These are phyloP conservation scores for Nannochloropsis gaditana DNA, from an alignment of 108 stramenopile species.

Conservation along the genomic window DNA sequence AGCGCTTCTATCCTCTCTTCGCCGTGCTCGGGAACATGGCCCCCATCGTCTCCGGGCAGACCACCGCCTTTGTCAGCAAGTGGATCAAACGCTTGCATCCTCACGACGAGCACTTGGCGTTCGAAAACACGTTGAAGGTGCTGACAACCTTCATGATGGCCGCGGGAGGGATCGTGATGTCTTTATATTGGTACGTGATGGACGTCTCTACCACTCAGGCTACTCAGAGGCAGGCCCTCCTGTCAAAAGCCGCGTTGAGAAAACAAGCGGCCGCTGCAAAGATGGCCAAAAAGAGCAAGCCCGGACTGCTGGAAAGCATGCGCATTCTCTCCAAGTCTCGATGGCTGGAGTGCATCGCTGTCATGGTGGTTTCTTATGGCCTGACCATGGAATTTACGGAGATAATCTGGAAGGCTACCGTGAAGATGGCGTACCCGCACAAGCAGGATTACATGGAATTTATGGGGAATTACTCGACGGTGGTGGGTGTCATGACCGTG, in stretches of 20 bases:
- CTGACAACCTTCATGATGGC: conserved; percentile 75
- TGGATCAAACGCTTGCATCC: conserved; percentile 62
- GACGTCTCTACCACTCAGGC: conserved; percentile 19
- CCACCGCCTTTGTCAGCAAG: conserved; percentile 75
- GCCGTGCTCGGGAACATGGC: conserved; percentile 91
- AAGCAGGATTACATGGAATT: conserved; percentile 90
- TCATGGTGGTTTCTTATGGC: conserved; percentile 87
- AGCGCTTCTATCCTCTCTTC: conserved; percentile 91
- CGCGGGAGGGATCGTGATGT: conserved; percentile 69
- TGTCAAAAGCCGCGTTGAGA: conserved; percentile 18
- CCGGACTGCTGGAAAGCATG: conserved; percentile 71
- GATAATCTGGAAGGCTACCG: conserved; percentile 83
- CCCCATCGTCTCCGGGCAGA: conserved; percentile 86
- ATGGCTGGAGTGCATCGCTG: conserved; percentile 75
- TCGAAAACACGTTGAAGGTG: conserved; percentile 66
- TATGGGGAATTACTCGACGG: conserved; percentile 93
- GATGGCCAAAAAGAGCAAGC: conserved; percentile 69
- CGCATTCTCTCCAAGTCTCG: conserved; percentile 78
- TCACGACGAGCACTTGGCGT: conserved; percentile 80
- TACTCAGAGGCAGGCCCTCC: neutral
- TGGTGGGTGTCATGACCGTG: conserved; percentile 81
- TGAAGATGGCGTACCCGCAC: conserved; percentile 65
- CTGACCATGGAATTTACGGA: conserved; percentile 97
- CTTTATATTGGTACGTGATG: conserved; percentile 69
- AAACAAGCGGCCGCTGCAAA: conserved; percentile 48